phyloP scores from a whole-genome alignment of 139 green algal genomes.

The Chlamydomonas eustigma region DNA sequence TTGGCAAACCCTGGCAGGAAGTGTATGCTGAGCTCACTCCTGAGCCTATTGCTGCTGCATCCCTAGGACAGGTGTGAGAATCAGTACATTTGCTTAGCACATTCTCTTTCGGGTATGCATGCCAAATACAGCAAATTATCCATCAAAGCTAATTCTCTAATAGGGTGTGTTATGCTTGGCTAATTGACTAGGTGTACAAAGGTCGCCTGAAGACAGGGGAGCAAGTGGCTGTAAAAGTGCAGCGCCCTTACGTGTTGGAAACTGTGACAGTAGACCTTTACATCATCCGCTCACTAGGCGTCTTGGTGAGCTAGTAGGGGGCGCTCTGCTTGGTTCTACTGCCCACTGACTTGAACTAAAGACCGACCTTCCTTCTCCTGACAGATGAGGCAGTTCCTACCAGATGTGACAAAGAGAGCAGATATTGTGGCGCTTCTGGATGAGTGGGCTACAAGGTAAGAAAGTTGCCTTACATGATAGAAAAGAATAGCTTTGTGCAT shows the following conservation, averaged over 20 bases:
- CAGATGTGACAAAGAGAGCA: constrained; percentile 24
- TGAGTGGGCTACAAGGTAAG: constrained; percentile 85
- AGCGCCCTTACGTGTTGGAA: constrained; percentile 89
- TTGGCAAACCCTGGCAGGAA: constrained; percentile 80
- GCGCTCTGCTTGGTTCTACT: background rate
- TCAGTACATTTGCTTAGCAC: too few species aligned
- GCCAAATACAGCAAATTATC: too few species aligned
- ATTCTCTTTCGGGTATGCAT: too few species aligned
- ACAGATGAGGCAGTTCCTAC: constrained; percentile 8
- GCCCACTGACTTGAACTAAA: background rate
- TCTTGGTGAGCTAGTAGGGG: constrained; percentile 13
- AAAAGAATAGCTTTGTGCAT: background rate
- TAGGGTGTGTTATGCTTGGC: background rate
- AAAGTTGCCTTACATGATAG: too few species aligned
- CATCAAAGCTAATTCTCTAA: too few species aligned
- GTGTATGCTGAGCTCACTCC: constrained; percentile 81
- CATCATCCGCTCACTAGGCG: constrained; percentile 75
- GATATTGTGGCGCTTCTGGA: constrained; percentile 95
- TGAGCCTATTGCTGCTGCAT: constrained; percentile 86
- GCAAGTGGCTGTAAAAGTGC: constrained; percentile 94
- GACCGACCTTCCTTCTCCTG: background rate
- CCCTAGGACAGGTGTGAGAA: constrained; percentile 79
- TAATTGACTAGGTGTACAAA: constrained; percentile 65
- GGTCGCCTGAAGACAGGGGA: constrained; percentile 70
- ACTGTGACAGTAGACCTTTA: constrained; percentile 95